These are phyloP conservation scores for Xanthoconium separans DNA, from an alignment of 1,284 basidiomycete genomes.

Conservation along the genomic window DNA sequence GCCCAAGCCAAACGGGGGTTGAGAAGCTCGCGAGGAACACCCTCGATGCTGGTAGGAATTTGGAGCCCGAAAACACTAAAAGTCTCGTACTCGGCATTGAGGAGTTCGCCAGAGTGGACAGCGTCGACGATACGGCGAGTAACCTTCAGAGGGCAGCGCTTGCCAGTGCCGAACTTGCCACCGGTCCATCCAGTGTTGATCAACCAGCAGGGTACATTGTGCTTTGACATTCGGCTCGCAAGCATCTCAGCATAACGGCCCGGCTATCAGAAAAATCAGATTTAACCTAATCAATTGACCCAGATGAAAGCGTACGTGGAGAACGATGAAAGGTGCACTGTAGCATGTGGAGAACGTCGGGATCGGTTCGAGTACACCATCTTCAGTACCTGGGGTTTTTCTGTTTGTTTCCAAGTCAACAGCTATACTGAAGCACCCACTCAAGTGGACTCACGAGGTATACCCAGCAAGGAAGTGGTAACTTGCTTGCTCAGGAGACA, in stretches of 20 bases:
- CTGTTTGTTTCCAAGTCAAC: conserved; percentile 33
- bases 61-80: conserved; percentile 80
- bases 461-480: conserved; percentile 98
- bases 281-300: not conserved
- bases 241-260: conserved; percentile 97
- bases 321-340: conserved; percentile 98
- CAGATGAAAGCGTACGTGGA: conserved; percentile 62
- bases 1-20: conserved; percentile 86
- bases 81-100: conserved; percentile 83
- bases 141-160: conserved; percentile 93
- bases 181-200: conserved; percentile 99
- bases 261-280: conserved; percentile 49
- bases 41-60: conserved; percentile 79
- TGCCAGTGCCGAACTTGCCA: conserved; percentile 89
- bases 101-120: conserved; percentile 92
- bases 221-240: conserved; percentile 89
- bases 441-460: conserved; percentile 67
- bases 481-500: conserved; percentile 93
- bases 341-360: conserved; percentile 99
- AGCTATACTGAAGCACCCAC: not conserved
- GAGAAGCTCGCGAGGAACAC: conserved; percentile 86
- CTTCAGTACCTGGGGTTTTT: conserved; percentile 97
- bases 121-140: conserved; percentile 96
- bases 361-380: conserved; percentile 96
- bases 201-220: conserved; percentile 95